A percentile compares a stretch with the other conserved stretches of the same genome.
Conservation (phyloP, 2,329 filamentous ascomycete genomes). For the Tympanopsis confertula region DNA sequence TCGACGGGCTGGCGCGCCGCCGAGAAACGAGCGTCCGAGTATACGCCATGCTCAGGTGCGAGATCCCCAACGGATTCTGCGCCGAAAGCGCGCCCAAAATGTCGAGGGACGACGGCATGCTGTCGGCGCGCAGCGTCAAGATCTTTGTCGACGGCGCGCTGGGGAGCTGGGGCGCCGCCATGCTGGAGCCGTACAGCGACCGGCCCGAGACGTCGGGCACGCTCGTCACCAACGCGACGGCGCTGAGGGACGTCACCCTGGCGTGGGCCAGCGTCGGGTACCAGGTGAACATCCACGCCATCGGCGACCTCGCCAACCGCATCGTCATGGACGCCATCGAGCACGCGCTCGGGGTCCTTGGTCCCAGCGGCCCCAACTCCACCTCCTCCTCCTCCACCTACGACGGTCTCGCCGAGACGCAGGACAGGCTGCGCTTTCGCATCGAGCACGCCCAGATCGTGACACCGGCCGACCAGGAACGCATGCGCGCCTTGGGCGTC, state of each 20-base stretch:
- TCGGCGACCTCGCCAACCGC: slow-evolving; percentile 59
- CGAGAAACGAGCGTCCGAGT: slow-evolving; percentile 50
- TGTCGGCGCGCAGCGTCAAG: slow-evolving; percentile 54
- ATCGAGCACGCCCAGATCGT: slow-evolving; percentile 65
- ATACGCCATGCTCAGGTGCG: slow-evolving; percentile 59
- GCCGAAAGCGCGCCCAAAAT: slow-evolving; percentile 33
- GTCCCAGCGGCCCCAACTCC: slow-evolving; percentile 23
- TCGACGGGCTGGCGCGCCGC: slow-evolving; percentile 33
- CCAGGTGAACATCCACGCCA: slow-evolving; percentile 64
- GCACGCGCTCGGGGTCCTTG: slow-evolving; percentile 38
- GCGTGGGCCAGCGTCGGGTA: slow-evolving; percentile 49
- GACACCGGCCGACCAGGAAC: slow-evolving; percentile 48
- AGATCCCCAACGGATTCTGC: slow-evolving; percentile 52
- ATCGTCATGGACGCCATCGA: slow-evolving; percentile 52
- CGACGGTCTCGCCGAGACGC: slow-evolving; percentile 31
- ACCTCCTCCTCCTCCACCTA: too few species aligned
- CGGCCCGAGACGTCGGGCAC: slow-evolving; percentile 49
- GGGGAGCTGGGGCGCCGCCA: slow-evolving; percentile 60
- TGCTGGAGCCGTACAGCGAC: slow-evolving; percentile 61
- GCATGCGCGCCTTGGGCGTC: slow-evolving; percentile 46
- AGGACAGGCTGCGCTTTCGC: slow-evolving; percentile 45
- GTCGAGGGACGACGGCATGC: slow-evolving; percentile 29
- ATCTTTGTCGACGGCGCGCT: slow-evolving; percentile 61
- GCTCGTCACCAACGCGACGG: slow-evolving; percentile 52
- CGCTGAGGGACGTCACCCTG: slow-evolving; percentile 37